A percentile compares a stretch with the other conserved stretches of the same genome.
phyloP scores from a whole-genome alignment of 768 basidiomycete genomes.

The Leccinum obscurum region DNA sequence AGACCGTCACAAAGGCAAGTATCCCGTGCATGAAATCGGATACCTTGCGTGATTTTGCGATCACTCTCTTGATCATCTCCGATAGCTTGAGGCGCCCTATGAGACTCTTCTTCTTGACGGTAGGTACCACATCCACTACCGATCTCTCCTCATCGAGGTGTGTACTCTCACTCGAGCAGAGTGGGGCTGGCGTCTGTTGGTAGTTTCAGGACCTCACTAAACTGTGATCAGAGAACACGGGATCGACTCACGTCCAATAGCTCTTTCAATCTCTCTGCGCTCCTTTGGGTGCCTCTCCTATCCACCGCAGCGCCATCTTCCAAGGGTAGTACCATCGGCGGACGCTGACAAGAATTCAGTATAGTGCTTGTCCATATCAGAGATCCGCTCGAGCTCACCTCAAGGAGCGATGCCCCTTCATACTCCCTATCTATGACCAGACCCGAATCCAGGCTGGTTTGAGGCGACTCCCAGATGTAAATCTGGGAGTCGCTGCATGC shows the following conservation, averaged over 20 bases:
- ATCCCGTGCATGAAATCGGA: constrained; percentile 4
- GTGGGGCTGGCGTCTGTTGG: constrained; percentile 10
- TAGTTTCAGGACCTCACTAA: constrained; percentile 8
- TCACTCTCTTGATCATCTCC: constrained; percentile 18
- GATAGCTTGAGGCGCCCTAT: constrained; percentile 17
- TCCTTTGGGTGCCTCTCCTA: background rate
- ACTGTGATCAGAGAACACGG: background rate
- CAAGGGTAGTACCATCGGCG: constrained; percentile 5
- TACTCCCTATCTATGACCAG: constrained; percentile 25
- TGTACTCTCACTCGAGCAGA: constrained; percentile 8
- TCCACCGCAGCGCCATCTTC: constrained; percentile 4
- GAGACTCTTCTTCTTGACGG: constrained; percentile 6
- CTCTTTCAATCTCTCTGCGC: constrained; percentile 12
- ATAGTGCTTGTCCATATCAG: background rate
- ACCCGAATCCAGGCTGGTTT: constrained; percentile 31
- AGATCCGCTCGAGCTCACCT: constrained; percentile 20
- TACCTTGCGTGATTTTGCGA: constrained; percentile 29
- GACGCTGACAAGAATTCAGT: constrained; percentile 15
- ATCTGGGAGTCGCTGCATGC: constrained; percentile 31
- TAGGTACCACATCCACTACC: constrained; percentile 9
- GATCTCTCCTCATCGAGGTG: constrained; percentile 6
- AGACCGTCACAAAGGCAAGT: constrained; percentile 25
- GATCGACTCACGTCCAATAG: constrained; percentile 20
- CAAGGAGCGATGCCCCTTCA: constrained; percentile 26
- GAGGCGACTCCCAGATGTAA: constrained; percentile 33